phyloP scores from a whole-genome alignment of 2,329 filamentous ascomycete genomes.

The Fusarium compactum region DNA sequence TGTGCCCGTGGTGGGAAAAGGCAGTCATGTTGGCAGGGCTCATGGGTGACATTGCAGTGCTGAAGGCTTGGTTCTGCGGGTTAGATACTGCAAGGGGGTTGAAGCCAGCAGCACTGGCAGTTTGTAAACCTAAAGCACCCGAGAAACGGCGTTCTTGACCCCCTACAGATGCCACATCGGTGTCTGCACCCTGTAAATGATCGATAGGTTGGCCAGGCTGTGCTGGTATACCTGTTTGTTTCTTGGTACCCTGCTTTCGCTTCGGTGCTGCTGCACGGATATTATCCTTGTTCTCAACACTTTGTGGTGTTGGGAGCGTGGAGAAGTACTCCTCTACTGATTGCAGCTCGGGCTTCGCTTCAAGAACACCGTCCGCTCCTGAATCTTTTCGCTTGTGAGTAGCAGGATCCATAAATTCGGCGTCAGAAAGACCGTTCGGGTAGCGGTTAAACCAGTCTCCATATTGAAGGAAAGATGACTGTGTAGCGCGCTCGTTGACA shows the following conservation, averaged over 20 bases:
- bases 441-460: constrained; percentile 98
- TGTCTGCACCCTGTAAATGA: constrained; percentile 33
- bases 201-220: constrained; percentile 41
- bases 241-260: constrained; percentile 56
- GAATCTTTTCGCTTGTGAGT: constrained; percentile 77
- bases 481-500: constrained; percentile 59
- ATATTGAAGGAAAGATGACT: constrained; percentile 86
- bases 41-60: constrained; percentile 64
- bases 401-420: constrained; percentile 84
- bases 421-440: constrained; percentile 87
- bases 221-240: constrained; percentile 27
- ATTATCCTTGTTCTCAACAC: constrained; percentile 55
- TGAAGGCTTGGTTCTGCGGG: constrained; percentile 58
- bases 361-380: constrained; percentile 87
- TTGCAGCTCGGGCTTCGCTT: constrained; percentile 89
- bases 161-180: constrained; percentile 25
- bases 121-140: constrained; percentile 56
- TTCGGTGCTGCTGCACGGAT: constrained; percentile 47
- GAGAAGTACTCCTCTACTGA: constrained; percentile 96
- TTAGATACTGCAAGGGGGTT: constrained; percentile 58
- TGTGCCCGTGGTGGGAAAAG: constrained; percentile 55
- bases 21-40: constrained; percentile 61
- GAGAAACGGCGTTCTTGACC: constrained; percentile 56
- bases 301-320: constrained; percentile 73
- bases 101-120: constrained; percentile 55